phyloP scores from a whole-genome alignment of 257 asterid species.

The Capsicum chinense region DNA sequence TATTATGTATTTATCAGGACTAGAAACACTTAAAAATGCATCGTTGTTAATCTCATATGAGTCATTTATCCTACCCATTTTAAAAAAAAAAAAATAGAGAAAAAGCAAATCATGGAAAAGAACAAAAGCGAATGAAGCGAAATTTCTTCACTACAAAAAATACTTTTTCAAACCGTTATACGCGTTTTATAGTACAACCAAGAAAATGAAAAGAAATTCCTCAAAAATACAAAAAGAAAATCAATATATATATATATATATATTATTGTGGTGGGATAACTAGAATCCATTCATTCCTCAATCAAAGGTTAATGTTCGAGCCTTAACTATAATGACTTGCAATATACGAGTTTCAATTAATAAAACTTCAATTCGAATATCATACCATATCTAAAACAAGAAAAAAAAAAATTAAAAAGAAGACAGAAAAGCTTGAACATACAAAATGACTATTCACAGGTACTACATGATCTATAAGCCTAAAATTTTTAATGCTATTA shows the following conservation, averaged over 20 bases:
- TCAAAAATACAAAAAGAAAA: not conserved
- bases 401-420: not conserved
- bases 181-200: not conserved
- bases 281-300: too few relatives aligned
- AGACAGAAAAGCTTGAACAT: conserved; percentile 18
- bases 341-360: too few relatives aligned
- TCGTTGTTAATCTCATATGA: not conserved
- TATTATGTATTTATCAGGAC: not conserved
- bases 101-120: not conserved
- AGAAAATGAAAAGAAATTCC: not conserved
- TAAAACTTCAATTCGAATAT: too few relatives aligned
- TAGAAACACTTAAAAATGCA: not conserved
- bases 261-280: not conserved
- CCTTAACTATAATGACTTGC: too few relatives aligned
- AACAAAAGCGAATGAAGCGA: not conserved
- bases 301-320: too few relatives aligned
- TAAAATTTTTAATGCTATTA: not conserved
- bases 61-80: not conserved
- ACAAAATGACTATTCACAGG: conserved; percentile 28
- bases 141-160: not conserved
- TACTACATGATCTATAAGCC: conserved; percentile 13
- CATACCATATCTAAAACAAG: too few relatives aligned
- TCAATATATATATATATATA: too few relatives aligned
- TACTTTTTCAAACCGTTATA: not conserved
- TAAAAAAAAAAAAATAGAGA: not conserved